Percentiles rank a stretch among this genome's conserved stretches.
phyloP scores from a whole-genome alignment of 805 yeast species.

The Candida lessepsii region DNA sequence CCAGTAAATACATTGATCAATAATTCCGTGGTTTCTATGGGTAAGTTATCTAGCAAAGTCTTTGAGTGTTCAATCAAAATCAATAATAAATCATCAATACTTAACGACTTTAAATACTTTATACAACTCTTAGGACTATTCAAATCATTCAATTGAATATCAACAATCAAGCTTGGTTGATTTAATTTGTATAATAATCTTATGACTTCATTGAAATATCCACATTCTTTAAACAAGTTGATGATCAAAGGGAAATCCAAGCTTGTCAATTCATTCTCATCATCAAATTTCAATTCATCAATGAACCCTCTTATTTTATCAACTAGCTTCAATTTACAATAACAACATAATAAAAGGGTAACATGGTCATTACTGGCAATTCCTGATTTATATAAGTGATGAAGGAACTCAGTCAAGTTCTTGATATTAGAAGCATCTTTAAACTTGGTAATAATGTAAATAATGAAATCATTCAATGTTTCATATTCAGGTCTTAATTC shows the following conservation, averaged over 20 bases:
- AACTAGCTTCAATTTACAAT: constrained; percentile 69
- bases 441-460: constrained; percentile 76
- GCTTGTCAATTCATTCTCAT: constrained; percentile 26
- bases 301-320: constrained; percentile 60
- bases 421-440: constrained; percentile 73
- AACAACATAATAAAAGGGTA: constrained; percentile 73
- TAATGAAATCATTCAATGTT: constrained; percentile 43
- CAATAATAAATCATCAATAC: constrained; percentile 74
- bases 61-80: constrained; percentile 69
- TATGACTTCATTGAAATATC: constrained; percentile 65
- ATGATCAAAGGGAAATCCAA: constrained; percentile 71
- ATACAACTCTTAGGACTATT: constrained; percentile 45
- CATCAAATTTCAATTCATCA: constrained; percentile 30
- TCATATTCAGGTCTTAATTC: constrained; percentile 20
- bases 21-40: constrained; percentile 78
- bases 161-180: constrained; percentile 73
- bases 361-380: constrained; percentile 76
- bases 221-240: constrained; percentile 69
- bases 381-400: constrained; percentile 53
- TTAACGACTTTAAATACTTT: constrained; percentile 62
- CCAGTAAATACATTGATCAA: constrained; percentile 90
- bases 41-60: constrained; percentile 59
- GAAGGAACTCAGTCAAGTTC: constrained; percentile 61
- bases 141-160: constrained; percentile 66
- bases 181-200: constrained; percentile 66